Percentiles rank a stretch among this genome's conserved stretches.
phyloP scores from a whole-genome alignment of 805 yeast species.

The Candida tallmaniae region DNA sequence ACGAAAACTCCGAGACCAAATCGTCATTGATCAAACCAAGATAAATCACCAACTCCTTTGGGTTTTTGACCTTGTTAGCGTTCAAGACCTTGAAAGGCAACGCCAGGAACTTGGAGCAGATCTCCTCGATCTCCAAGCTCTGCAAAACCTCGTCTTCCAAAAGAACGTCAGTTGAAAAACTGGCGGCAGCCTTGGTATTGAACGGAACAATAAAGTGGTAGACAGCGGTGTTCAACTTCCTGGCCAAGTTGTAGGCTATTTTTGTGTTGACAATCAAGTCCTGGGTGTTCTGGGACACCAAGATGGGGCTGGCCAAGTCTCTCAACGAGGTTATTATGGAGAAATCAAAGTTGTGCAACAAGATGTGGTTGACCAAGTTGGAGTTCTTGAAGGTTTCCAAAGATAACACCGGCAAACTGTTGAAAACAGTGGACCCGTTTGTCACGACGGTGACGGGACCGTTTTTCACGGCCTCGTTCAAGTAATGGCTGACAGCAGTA shows the following conservation, averaged over 20 bases:
- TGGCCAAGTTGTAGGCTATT: conserved; percentile 56
- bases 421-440: conserved; percentile 49
- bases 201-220: conserved; percentile 61
- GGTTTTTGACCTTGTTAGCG: conserved; percentile 18
- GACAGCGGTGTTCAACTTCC: conserved; percentile 48
- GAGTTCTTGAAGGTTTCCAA: conserved; percentile 27
- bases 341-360: conserved; percentile 57
- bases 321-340: conserved; percentile 67
- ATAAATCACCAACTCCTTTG: conserved; percentile 52
- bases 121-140: conserved; percentile 17
- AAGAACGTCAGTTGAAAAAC: conserved; percentile 1
- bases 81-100: conserved; percentile 28
- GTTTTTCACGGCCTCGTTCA: conserved; percentile 4
- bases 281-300: conserved; percentile 59
- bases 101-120: conserved; percentile 20
- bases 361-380: conserved; percentile 58
- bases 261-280: conserved; percentile 50
- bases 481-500: conserved; percentile 33
- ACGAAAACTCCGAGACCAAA: conserved; percentile 35
- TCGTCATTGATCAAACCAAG: conserved; percentile 55
- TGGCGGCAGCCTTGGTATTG: conserved; percentile 6
- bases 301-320: conserved; percentile 58
- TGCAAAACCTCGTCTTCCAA: conserved; percentile 12
- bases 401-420: conserved; percentile 56
- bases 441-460: conserved; percentile 44